A percentile compares a stretch with the other conserved stretches of the same genome.
Evolutionary conservation across 257 asterid species (phyloP).

Genomic region (Pogostemon cablin): DNA sequence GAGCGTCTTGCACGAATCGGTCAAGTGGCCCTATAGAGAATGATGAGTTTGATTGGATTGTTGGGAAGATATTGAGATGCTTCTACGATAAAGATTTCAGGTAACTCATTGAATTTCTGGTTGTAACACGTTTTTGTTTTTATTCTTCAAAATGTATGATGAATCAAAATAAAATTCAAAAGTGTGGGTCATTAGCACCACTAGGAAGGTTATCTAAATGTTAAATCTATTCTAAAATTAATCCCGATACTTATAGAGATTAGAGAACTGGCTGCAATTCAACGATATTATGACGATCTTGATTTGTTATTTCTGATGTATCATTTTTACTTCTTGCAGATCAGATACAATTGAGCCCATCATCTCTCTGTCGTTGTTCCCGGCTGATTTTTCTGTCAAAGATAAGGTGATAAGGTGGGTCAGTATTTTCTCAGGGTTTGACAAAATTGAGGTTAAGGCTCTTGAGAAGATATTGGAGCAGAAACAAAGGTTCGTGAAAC

Average conservation of each 20-base stretch:
- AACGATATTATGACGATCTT: conserved; percentile 10
- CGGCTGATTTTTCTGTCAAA: conserved; percentile 66
- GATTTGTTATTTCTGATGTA: conserved; percentile 16
- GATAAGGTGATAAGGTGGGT: conserved; percentile 82
- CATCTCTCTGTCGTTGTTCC: conserved; percentile 77
- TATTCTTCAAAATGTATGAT: conserved; percentile 13
- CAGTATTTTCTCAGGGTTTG: conserved; percentile 72
- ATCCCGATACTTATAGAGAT: conserved; percentile 24
- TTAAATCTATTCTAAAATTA: not conserved
- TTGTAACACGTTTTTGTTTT: conserved; percentile 18
- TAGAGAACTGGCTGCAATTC: conserved; percentile 23
- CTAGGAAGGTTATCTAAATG: conserved; percentile 20
- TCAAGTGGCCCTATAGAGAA: conserved; percentile 43
- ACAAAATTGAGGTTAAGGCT: conserved; percentile 91
- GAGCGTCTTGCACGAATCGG: conserved; percentile 61
- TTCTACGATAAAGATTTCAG: conserved; percentile 98
- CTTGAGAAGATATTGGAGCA: conserved; percentile 96
- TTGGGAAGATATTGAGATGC: conserved; percentile 89
- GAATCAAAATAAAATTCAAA: conserved; percentile 21
- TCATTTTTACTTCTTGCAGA: conserved; percentile 54
- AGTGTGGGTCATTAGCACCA: not conserved
- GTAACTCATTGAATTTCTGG: conserved; percentile 44
- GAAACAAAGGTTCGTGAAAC: conserved; percentile 79
- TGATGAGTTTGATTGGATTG: conserved; percentile 84
- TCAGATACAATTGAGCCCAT: conserved; percentile 82